phyloP scores from a whole-genome alignment of 768 basidiomycete genomes.

The Mycena belliarum region DNA sequence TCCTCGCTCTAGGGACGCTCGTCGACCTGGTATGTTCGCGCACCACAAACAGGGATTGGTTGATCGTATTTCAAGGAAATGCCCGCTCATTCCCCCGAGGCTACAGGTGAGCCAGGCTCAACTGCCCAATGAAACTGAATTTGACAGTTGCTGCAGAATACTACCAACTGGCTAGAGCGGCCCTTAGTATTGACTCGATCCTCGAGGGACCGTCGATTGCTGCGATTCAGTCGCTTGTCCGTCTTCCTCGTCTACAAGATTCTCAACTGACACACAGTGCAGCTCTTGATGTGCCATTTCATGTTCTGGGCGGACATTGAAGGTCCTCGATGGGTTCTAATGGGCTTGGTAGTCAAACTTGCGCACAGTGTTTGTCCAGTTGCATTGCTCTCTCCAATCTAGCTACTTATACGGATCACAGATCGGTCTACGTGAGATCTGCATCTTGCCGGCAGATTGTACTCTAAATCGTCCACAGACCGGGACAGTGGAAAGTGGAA shows the following conservation, averaged over 20 bases:
- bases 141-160: conserved; percentile 59
- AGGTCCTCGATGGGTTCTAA: conserved; percentile 65
- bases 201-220: conserved; percentile 64
- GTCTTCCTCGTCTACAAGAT: not conserved
- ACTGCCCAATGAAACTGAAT: conserved; percentile 29
- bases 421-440: conserved; percentile 67
- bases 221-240: conserved; percentile 47
- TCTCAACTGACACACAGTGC: conserved; percentile 18
- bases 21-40: conserved; percentile 48
- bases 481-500: conserved; percentile 71
- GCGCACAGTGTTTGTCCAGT: conserved; percentile 58
- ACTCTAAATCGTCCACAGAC: conserved; percentile 42
- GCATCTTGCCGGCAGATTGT: conserved; percentile 13
- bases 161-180: conserved; percentile 59
- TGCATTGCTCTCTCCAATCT: conserved; percentile 3
- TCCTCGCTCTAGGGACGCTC: conserved; percentile 65
- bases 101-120: conserved; percentile 20
- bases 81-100: conserved; percentile 53
- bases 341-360: conserved; percentile 71
- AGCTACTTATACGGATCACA: conserved; percentile 27
- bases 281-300: conserved; percentile 59
- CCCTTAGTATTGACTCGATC: conserved; percentile 61
- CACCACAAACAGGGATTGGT: not conserved
- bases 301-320: conserved; percentile 51
- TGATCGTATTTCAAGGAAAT: conserved; percentile 27